Evolutionary conservation across 192 early-diverging fungal species (phyloP).

Genomic region (Gonapodya sp.): DNA sequence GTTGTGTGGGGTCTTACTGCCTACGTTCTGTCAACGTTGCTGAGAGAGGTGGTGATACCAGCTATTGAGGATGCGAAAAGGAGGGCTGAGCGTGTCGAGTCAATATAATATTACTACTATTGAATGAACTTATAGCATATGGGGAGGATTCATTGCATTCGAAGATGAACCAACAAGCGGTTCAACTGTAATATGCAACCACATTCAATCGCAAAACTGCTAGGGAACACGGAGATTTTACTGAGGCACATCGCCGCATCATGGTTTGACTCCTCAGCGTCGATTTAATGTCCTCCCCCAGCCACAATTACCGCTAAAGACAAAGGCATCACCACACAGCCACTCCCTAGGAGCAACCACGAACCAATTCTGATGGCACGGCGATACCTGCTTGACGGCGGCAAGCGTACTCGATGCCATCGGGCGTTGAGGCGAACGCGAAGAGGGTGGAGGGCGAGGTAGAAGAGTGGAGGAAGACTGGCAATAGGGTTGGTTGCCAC

Average conservation of each 20-base stretch:
- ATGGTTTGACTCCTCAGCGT: too few species aligned
- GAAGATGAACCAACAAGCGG: too few species aligned
- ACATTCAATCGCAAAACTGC: too few species aligned
- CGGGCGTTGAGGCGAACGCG: conserved; percentile 16
- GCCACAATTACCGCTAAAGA: conserved; percentile 33
- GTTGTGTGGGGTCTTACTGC: not conserved
- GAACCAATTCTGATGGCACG: conserved; percentile 52
- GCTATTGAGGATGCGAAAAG: not conserved
- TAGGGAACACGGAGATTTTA: too few species aligned
- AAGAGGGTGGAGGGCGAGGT: conserved; percentile 69
- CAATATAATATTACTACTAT: too few species aligned
- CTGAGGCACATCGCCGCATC: too few species aligned
- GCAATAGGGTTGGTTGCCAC: not conserved
- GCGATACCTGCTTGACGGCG: conserved; percentile 30
- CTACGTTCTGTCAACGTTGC: not conserved
- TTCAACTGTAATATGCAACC: too few species aligned
- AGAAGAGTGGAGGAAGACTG: conserved; percentile 75
- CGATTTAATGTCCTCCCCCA: too few species aligned
- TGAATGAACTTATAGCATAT: too few species aligned
- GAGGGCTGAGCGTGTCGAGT: not conserved
- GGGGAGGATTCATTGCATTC: too few species aligned
- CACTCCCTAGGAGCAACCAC: conserved; percentile 52
- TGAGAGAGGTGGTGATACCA: not conserved
- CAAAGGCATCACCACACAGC: conserved; percentile 67
- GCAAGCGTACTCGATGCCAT: not conserved